Evolutionary conservation across 192 early-diverging fungal species (phyloP).

Genomic region (Linnemannia exigua): DNA sequence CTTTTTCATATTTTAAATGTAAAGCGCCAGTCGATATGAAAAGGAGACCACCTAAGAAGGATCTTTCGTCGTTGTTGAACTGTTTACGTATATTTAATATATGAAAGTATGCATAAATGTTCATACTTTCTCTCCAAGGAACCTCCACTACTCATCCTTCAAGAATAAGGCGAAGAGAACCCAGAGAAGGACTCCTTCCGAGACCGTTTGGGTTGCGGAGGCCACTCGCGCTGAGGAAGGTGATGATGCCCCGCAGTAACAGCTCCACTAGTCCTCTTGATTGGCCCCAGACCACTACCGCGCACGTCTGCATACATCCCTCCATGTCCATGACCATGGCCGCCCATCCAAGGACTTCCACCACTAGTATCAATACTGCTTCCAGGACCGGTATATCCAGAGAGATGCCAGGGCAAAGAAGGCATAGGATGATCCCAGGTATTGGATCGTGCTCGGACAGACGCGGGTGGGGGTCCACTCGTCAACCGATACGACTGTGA

Average conservation of each 20-base stretch:
- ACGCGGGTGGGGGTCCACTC: conserved; percentile 29
- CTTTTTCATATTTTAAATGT: no score
- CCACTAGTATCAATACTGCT: no score
- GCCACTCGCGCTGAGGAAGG: conserved; percentile 23
- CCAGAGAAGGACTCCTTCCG: conserved; percentile 10
- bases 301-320: background rate
- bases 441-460: conserved; percentile 36
- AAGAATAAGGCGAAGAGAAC: conserved; percentile 10
- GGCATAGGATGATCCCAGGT: conserved; percentile 47
- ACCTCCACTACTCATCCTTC: background rate
- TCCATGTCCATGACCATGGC: background rate
- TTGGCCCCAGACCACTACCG: background rate
- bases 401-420: background rate
- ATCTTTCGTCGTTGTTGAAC: no score
- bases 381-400: background rate
- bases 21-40: no score
- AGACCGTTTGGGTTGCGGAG: conserved; percentile 21
- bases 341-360: background rate
- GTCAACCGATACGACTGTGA: conserved; percentile 29
- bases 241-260: background rate
- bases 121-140: background rate
- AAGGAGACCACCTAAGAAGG: no score
- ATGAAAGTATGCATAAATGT: no score
- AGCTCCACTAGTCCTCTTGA: background rate
- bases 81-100: no score